Evolutionary conservation across 139 green algal genomes (phyloP).

Genomic region (Trebouxia sp.): DNA sequence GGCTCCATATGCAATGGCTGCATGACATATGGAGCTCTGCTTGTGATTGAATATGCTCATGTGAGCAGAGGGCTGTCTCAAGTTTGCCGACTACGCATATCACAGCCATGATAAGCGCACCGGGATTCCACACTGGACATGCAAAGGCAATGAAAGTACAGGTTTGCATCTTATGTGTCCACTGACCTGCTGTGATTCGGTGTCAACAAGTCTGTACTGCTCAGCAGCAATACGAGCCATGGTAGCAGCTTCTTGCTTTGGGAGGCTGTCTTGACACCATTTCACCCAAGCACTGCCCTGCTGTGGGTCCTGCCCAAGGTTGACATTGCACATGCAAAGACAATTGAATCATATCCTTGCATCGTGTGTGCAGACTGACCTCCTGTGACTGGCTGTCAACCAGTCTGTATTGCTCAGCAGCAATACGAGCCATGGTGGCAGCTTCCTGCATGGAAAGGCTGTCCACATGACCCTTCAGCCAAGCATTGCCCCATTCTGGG

Average conservation of each 20-base stretch:
- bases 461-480: constrained; percentile 15
- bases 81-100: too few species aligned
- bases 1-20: too few species aligned
- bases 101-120: too few species aligned
- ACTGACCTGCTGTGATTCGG: background rate
- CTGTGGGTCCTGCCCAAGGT: background rate
- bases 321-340: too few species aligned
- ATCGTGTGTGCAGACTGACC: constrained; percentile 9
- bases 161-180: background rate
- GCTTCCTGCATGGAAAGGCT: constrained; percentile 22
- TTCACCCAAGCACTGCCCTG: constrained; percentile 9
- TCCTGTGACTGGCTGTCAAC: background rate
- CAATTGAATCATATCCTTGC: too few species aligned
- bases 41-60: too few species aligned
- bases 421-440: constrained; percentile 22
- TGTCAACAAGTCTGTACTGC: background rate
- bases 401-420: constrained; percentile 5
- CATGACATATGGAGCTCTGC: too few species aligned
- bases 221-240: constrained; percentile 27
- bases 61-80: too few species aligned
- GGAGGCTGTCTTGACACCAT: background rate
- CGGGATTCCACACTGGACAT: too few species aligned
- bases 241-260: constrained; percentile 26
- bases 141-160: background rate
- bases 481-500: background rate